A percentile compares a stretch with the other conserved stretches of the same genome.
phyloP scores from a whole-genome alignment of 805 yeast species.

The Groenewaldozyma tartarivorans region DNA sequence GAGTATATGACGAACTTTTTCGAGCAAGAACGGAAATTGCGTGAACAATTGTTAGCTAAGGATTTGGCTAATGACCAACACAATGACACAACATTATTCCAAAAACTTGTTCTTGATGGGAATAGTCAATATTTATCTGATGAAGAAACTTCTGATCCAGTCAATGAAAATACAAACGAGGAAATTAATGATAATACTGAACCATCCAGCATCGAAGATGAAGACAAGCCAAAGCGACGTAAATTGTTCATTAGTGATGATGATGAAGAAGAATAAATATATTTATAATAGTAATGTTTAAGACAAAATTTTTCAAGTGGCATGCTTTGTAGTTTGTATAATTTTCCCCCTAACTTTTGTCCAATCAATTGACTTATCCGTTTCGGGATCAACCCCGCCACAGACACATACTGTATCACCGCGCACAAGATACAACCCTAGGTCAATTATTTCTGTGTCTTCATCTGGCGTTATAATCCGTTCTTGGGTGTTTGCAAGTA shows the following conservation, averaged over 20 bases:
- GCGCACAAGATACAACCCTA: conserved; percentile 28
- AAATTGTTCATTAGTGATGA: conserved; percentile 14
- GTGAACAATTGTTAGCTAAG: conserved; percentile 6
- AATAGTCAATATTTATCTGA: no score
- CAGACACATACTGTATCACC: conserved; percentile 28
- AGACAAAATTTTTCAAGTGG: conserved; percentile 7
- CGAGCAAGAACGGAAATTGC: conserved; percentile 40
- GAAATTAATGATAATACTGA: background rate
- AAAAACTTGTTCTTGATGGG: no score
- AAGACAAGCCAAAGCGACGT: conserved; percentile 6
- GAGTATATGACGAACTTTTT: conserved; percentile 46
- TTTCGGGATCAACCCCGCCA: conserved; percentile 25
- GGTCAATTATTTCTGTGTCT: conserved; percentile 17
- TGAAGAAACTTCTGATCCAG: no score
- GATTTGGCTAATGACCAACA: no score
- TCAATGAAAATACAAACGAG: background rate
- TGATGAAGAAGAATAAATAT: conserved; percentile 13
- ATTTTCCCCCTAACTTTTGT: conserved; percentile 18
- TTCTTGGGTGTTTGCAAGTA: conserved; percentile 22
- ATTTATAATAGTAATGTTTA: background rate
- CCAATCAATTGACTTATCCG: conserved; percentile 29
- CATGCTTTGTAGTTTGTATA: conserved; percentile 16
- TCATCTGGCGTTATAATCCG: conserved; percentile 22
- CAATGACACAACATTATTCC: no score
- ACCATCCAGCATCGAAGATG: background rate